These are phyloP conservation scores for Aspergillus olivimuriae DNA, from an alignment of 495 filamentous ascomycete genomes.

Conservation along the genomic window DNA sequence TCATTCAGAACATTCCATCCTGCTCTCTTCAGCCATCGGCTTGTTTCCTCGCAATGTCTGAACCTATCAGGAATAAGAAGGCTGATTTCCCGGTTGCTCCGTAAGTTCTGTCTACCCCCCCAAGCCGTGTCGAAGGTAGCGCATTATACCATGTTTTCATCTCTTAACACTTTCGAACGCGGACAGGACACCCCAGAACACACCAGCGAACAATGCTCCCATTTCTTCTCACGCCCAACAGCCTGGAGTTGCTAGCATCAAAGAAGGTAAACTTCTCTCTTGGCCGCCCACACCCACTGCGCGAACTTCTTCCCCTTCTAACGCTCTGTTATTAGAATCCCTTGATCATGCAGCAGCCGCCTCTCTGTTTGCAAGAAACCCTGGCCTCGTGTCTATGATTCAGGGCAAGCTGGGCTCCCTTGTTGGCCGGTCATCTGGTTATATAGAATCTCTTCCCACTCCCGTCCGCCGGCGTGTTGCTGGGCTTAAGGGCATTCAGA, in stretches of 20 bases:
- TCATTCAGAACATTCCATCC: slow-evolving; percentile 1
- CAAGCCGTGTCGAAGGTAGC: background rate
- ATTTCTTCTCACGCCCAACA: slow-evolving; percentile 97
- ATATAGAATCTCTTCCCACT: slow-evolving; percentile 89
- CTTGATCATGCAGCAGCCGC: slow-evolving; percentile 81
- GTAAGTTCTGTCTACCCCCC: slow-evolving; percentile 50
- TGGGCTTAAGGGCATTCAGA: slow-evolving; percentile 95
- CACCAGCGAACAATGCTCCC: slow-evolving; percentile 86
- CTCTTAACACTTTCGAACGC: slow-evolving; percentile 21
- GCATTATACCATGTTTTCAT: slow-evolving; percentile 1
- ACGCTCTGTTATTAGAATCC: slow-evolving; percentile 56
- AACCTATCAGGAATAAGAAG: slow-evolving; percentile 88
- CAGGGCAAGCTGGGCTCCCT: slow-evolving; percentile 91
- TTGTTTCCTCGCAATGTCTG: slow-evolving; percentile 58
- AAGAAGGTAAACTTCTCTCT: slow-evolving; percentile 97
- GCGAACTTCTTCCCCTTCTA: slow-evolving; percentile 1
- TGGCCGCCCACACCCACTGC: too few species aligned
- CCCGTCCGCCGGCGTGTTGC: slow-evolving; percentile 87
- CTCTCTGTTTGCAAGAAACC: slow-evolving; percentile 89
- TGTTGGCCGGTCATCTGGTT: slow-evolving; percentile 92
- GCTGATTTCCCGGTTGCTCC: slow-evolving; percentile 73
- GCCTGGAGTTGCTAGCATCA: slow-evolving; percentile 89
- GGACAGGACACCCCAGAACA: slow-evolving; percentile 88
- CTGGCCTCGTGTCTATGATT: slow-evolving; percentile 89
- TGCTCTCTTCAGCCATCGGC: background rate